Base-by-base conservation (phyloP, 768 basidiomycete species). In the Crepidotus variabilis region DNA sequence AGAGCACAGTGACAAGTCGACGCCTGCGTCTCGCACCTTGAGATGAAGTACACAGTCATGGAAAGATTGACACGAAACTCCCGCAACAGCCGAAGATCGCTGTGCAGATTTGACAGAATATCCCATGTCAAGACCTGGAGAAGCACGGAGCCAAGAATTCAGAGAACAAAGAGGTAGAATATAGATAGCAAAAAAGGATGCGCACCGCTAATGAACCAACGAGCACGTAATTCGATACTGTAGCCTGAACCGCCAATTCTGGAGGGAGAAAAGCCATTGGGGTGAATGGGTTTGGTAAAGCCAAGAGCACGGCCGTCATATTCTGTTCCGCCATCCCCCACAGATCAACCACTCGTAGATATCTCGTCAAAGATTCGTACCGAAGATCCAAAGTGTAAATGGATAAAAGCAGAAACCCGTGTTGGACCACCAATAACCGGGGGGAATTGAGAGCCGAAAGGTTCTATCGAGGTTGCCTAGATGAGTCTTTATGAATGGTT, bases 121-220 rank as follows among this genome's bases (percentile, higher is more conserved):
- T 70, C 69, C 69, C 68, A 70, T 11, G 65, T 54, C 21, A 63
- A 46, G 6, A 60, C 58, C 65, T 68, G 36, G 28, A 32, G 13
- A 13, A 32, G 35, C 10, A 10, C 8, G 5, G 5, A 16, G 5
- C 4, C 18, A 14, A 4, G 5, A 43, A 3, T 3, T 20, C 28
- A 50, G 21, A 8, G 5, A 43, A 4, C 28, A n/a, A n/a, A n/a
- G 28, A 28, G 28, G 28, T 28, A 20, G 3, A 22, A 18, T 7
- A 50, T 16, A 18, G 22, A 48, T 48, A 3, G 16, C 14, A 50
- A 50, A 18, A 18, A 43, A 20, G 9, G 5, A 43, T 43, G 35
- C 58, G 23, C 45, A 63, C 62, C 18, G 52, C 57, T 28, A 52
- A 33, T 5, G 62, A 51, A 14, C 60, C 60, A n/a, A 61, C 50